Evolutionary conservation across 2,329 filamentous ascomycete genomes (phyloP).

Genomic region (Ceratocystis albifundus): DNA sequence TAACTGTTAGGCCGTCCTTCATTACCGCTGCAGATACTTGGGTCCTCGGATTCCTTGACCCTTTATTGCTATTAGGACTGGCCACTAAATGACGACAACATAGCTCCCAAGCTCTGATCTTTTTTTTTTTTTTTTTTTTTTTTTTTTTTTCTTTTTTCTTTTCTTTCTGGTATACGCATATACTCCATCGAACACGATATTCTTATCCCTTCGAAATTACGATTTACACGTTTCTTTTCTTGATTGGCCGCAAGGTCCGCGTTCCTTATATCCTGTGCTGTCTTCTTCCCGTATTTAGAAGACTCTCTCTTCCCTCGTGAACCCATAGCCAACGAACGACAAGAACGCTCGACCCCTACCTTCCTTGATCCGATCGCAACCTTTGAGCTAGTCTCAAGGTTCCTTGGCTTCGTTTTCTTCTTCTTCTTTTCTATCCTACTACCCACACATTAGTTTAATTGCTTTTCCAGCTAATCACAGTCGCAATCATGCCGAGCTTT

Average conservation of each 20-base stretch:
- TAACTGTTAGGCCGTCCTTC: neutral
- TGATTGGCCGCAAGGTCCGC: constrained; percentile 4
- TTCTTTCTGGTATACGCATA: neutral
- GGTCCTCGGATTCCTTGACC: neutral
- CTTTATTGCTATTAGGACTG: neutral
- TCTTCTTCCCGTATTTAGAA: neutral
- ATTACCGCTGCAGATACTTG: neutral
- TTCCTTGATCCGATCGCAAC: neutral
- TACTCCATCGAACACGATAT: neutral
- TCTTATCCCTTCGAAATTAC: neutral
- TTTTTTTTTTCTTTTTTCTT: neutral
- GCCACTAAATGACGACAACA: constrained; percentile 5
- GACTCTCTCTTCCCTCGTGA: neutral
- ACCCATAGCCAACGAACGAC: neutral
- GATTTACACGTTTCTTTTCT: neutral
- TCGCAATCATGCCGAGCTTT: constrained; percentile 65
- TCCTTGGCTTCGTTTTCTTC: neutral
- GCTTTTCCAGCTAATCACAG: neutral
- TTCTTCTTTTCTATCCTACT: neutral
- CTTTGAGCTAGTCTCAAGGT: constrained; percentile 6
- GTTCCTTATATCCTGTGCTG: neutral
- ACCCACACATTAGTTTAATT: neutral
- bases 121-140: neutral
- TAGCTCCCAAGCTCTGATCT: constrained; percentile 9
- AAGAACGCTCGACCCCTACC: neutral